Conservation (phyloP, 2,329 filamentous ascomycete species). For the Xylaria sp. region DNA sequence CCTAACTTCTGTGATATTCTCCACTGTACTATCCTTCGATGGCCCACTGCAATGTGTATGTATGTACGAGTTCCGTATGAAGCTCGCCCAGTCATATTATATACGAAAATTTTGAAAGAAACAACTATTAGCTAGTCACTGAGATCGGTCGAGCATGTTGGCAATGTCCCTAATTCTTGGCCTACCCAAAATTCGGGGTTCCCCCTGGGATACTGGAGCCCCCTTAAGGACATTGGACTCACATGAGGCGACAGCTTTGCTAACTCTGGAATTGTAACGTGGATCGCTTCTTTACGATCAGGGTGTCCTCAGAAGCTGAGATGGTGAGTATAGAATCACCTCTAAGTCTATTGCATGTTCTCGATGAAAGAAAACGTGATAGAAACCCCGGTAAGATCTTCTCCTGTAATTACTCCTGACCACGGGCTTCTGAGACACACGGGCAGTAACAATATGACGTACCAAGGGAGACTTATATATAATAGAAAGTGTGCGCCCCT, state of each 20-base stretch:
- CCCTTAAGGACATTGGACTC: neutral
- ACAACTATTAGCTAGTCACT: too few species aligned
- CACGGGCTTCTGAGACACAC: too few species aligned
- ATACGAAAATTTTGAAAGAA: too few species aligned
- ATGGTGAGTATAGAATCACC: neutral
- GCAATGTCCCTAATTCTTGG: neutral
- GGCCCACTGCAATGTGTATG: too few species aligned
- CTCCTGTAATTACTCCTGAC: too few species aligned
- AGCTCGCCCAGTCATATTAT: neutral
- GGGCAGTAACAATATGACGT: too few species aligned
- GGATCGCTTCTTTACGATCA: neutral
- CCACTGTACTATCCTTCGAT: neutral
- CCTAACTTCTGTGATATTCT: neutral
- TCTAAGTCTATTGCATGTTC: neutral
- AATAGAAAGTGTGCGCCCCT: too few species aligned
- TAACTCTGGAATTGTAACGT: neutral
- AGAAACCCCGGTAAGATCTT: neutral
- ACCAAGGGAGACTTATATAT: too few species aligned
- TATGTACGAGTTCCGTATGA: neutral
- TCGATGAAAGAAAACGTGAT: neutral
- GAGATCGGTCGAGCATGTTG: neutral
- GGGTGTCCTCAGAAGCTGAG: neutral
- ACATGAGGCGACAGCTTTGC: neutral
- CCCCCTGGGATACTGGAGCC: neutral
- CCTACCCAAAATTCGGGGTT: neutral